A percentile compares a stretch with the other conserved stretches of the same genome.
Evolutionary conservation across 352 stramenopile species (phyloP).

Genomic region (Phytophthora pinifolia): DNA sequence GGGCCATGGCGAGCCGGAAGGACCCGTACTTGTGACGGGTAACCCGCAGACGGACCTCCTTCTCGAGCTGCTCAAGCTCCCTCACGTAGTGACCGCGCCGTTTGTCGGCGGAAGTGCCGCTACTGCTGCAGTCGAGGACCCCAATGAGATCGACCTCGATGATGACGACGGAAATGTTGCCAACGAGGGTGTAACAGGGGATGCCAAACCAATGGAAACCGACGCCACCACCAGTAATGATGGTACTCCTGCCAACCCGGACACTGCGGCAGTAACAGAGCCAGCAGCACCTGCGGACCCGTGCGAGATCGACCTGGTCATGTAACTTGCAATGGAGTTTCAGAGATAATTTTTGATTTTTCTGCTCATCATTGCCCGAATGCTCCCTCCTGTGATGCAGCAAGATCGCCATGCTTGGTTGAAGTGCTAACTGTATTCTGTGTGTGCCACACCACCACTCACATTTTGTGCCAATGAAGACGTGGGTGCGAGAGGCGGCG

Average conservation of each 20-base stretch:
- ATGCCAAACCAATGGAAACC: slow-evolving; percentile 19
- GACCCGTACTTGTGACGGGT: slow-evolving; percentile 41
- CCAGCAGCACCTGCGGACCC: slow-evolving; percentile 17
- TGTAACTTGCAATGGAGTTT: slow-evolving; percentile 21
- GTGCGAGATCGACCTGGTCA: slow-evolving; percentile 42
- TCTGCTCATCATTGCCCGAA: too few relatives aligned
- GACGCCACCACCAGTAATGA: slow-evolving; percentile 8
- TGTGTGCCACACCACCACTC: too few relatives aligned
- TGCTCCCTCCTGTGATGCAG: too few relatives aligned
- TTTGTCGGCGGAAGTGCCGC: slow-evolving; percentile 41
- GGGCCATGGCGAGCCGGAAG: slow-evolving; percentile 49
- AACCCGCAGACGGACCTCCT: slow-evolving; percentile 97
- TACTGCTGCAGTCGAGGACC: slow-evolving; percentile 33
- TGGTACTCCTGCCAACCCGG: slow-evolving; percentile 1
- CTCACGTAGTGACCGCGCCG: slow-evolving; percentile 94
- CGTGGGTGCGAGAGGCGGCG: slow-evolving; percentile 66
- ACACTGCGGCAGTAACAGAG: background rate
- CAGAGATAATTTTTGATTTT: too few relatives aligned
- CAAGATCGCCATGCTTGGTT: too few relatives aligned
- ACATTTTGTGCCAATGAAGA: slow-evolving; percentile 53
- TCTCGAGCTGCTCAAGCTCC: slow-evolving; percentile 90
- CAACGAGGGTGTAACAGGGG: slow-evolving; percentile 6
- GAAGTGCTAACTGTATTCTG: background rate
- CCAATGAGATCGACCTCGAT: slow-evolving; percentile 62
- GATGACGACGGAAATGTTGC: slow-evolving; percentile 37